Base-by-base conservation (phyloP, 2,329 filamentous ascomycete genomes). In the Herpomyces periplanetae region DNA sequence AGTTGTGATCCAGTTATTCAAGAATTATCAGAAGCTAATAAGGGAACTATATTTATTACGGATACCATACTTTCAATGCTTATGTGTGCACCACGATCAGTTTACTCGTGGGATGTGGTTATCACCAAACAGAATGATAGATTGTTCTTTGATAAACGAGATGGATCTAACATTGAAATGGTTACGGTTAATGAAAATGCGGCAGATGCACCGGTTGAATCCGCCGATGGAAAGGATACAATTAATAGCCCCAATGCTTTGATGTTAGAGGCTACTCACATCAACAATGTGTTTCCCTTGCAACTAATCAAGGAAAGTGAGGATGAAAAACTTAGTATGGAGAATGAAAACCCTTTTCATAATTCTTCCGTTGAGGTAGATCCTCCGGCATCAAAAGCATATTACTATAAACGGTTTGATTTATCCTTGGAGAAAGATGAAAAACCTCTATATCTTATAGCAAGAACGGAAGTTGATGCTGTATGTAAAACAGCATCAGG, bases 171-270 rank as follows among this genome's bases (percentile, higher is more conserved):
- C 23, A 56, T 96, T 19, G 80, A 96, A 43, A 69, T 91, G 56
- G 73, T 91, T 25, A 88, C 75, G 1, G 80, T 96, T 40, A 96
- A 96, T 43, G 80, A 96, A 48, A 96, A 96, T 42, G 80, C 80
- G 5, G 65, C 65, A 25, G 80, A 96, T 39, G 69, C 75, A 11
- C 80, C 80, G 14, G 52, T 91, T 20, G 80, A 96, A 39, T 57
- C 64, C 11, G 60, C 68, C 22, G 75, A 91, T 34, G 68, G 68
- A 32, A 84, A 87, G 45, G 80, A 96, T 37, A 49, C 53, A 27
- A 63, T 96, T 43, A 96, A 96, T 54, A 71, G 71, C 34, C 80
- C 80, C n/a, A 45, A 49, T 21, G 69, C 73, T 20, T 58, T 96
- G 22, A 75, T 84, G 34, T 63, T 88, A 40, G 80, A 96, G 45